Evolutionary conservation across 208 protist genomes (phyloP), one percentile per base, ranked within the genome.

Genomic region (Leishmania tropica): DNA sequence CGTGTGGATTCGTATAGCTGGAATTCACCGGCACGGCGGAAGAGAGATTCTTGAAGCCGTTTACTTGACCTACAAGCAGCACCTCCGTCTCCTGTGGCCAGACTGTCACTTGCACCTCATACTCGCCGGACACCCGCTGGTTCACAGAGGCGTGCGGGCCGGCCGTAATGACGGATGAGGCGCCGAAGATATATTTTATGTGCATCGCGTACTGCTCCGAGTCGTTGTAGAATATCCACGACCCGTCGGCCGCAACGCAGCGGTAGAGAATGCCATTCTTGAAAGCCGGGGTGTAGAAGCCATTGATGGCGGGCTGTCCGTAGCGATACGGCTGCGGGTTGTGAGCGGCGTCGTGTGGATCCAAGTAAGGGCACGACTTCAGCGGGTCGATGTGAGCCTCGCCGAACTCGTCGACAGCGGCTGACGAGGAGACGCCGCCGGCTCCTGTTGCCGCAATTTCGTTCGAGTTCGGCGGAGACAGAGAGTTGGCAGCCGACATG

Each of bases 221-320:
- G 83, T 96, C 93, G 85, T 96, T 96, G 85, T 94, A 96, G 81
- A 94, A 92, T 21, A 81, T 78, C 91, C 93, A 96, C 60, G 81
- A 40, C 67, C 87, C 79, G 35, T 92, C 89, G 21, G 54, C 60
- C 6, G 85, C 81, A 24, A 90, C 45, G 51, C 87, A 85, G 72
- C 84, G 87, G 47, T 92, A 88, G 65, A 96, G 84, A 42, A 92
- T 64, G 35, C 85, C 86, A 51, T 77, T 77, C 78, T 89, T 80
- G 62, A 87, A 87, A 7, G 86, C 83, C 2, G 60, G 80, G 0
- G n/a, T 80, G 79, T 82, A 88, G 70, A 45, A 40, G 15, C 88
- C 84, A 40, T n/a, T 4, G 13, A 73, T 37, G 35, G 76, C 68
- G 6, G 85, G 85, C 35, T 68, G 37, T 8, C 58, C 78, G 88